A percentile compares a stretch with the other conserved stretches of the same genome.
These are phyloP conservation scores for Calocybe indica DNA, from an alignment of 768 basidiomycete genomes.

Conservation along the genomic window DNA sequence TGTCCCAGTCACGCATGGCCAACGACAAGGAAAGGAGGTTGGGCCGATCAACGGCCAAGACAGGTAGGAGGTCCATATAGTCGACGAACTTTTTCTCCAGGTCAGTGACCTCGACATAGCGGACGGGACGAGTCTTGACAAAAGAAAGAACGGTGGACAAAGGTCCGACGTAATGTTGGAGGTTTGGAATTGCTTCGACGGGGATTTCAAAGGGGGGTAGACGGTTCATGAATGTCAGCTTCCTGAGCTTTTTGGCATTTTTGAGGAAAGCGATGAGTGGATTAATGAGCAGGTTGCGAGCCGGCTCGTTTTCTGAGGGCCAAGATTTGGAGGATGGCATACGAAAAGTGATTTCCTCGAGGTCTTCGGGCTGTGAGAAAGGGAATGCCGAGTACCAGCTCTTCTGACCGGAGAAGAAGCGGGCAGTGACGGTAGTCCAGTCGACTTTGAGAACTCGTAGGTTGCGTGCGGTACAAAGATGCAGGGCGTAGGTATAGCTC, in stretches of 20 bases:
- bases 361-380: conserved; percentile 9
- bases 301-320: conserved; percentile 8
- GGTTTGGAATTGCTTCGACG: conserved; percentile 8
- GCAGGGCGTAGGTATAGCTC: conserved; percentile 13
- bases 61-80: conserved; percentile 10
- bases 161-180: conserved; percentile 11
- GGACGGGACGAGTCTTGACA: conserved; percentile 7
- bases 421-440: conserved; percentile 28
- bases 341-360: conserved; percentile 15
- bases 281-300: conserved; percentile 7
- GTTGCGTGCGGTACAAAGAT: conserved; percentile 27
- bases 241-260: conserved; percentile 7
- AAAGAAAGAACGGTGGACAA: conserved; percentile 8
- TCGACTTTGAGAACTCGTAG: conserved; percentile 39
- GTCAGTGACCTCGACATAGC: conserved; percentile 13
- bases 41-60: conserved; percentile 19
- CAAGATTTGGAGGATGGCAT: conserved; percentile 13
- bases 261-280: conserved; percentile 13
- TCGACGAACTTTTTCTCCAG: conserved; percentile 12
- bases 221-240: conserved; percentile 11
- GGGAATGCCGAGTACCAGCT: conserved; percentile 8
- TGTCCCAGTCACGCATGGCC: conserved; percentile 36
- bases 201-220: conserved; percentile 10
- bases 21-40: conserved; percentile 20
- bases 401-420: conserved; percentile 21